Percentiles rank a stretch among this genome's conserved stretches.
phyloP scores from a whole-genome alignment of 805 yeast genomes.

The Metschnikowia amazonensis region DNA sequence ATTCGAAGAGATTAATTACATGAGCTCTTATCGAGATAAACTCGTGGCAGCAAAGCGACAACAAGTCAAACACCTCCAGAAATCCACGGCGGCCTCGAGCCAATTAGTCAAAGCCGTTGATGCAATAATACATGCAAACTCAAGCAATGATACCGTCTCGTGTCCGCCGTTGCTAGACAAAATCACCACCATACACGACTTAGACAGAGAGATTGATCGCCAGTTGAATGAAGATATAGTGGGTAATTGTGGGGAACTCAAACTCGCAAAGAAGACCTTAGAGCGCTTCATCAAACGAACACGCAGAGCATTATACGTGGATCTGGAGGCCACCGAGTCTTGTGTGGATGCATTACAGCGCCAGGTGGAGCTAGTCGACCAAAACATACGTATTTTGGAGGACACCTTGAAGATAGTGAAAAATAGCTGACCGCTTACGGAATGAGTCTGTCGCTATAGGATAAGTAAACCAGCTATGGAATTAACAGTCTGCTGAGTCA shows the following conservation, averaged over 20 bases:
- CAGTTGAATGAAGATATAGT: constrained; percentile 36
- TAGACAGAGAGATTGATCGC: constrained; percentile 34
- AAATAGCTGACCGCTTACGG: background rate
- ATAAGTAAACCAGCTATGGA: too few species aligned
- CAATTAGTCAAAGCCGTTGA: constrained; percentile 25
- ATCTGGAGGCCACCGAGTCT: constrained; percentile 5
- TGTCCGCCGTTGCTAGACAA: constrained; percentile 27
- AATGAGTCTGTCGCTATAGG: too few species aligned
- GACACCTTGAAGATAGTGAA: constrained; percentile 35
- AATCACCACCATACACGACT: constrained; percentile 38
- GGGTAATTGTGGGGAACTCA: constrained; percentile 15
- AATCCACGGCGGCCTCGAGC: constrained; percentile 24
- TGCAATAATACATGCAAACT: constrained; percentile 25
- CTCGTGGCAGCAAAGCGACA: constrained; percentile 32
- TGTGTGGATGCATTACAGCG: constrained; percentile 18
- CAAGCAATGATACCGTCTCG: constrained; percentile 15
- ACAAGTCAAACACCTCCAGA: constrained; percentile 27
- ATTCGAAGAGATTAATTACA: background rate
- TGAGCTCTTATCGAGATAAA: constrained; percentile 17
- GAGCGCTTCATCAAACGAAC: constrained; percentile 7
- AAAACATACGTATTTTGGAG: constrained; percentile 68
- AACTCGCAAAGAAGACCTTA: constrained; percentile 13
- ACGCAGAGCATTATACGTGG: constrained; percentile 12
- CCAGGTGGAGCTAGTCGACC: constrained; percentile 67
- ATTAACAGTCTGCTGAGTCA: background rate